Evolutionary conservation across 1,284 basidiomycete genomes (phyloP), one percentile per base, ranked within the genome.

Genomic region (Ceraceosorus guamensis): DNA sequence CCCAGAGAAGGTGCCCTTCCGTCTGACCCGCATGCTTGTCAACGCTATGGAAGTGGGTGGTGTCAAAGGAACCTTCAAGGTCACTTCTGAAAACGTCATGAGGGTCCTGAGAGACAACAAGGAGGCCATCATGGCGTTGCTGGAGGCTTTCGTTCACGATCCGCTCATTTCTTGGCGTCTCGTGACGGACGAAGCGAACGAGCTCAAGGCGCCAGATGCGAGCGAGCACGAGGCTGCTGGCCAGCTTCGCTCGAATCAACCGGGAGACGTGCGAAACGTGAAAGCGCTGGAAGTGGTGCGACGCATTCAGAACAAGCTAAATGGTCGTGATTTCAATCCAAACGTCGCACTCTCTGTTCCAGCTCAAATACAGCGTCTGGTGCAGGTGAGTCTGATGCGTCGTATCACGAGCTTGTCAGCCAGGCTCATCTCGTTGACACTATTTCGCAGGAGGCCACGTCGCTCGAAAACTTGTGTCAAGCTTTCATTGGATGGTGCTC

Each of bases 1-100:
- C 81, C 95, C 95, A 0, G 95, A 99, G 79, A 95, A 89, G 77
- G 91, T 99, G 53, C 95, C 95, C 0, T 99, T 99, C 85, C 84
- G 95, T 48, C 81, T 99, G 63, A 99, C 95, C 10, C 83, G 95
- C 65, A 98, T 99, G 95, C 82, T 99, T 57, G 95, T 91, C 33
- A 91, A 96, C 76, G 95, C 95, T 2, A 98, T 99, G 95, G 95
- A 99, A 83, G 90, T 90, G 61, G 75, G 82, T 62, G 95, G 95
- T 16, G 93, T 98, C 67, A 90, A 96, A 73, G 95, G 95, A 41
- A 95, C 91, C 69, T 99, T 93, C 83, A 85, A 89, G 71, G 87
- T 87, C 67, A 93, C 90, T 8, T 95, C 91, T 79, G 92, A 97
- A 76, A 93, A 93, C 67, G 91, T 91, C 41, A 98, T 99, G 95